Evolutionary conservation across 78 protist species (phyloP).

Genomic region (Dictyostelium purpureum): DNA sequence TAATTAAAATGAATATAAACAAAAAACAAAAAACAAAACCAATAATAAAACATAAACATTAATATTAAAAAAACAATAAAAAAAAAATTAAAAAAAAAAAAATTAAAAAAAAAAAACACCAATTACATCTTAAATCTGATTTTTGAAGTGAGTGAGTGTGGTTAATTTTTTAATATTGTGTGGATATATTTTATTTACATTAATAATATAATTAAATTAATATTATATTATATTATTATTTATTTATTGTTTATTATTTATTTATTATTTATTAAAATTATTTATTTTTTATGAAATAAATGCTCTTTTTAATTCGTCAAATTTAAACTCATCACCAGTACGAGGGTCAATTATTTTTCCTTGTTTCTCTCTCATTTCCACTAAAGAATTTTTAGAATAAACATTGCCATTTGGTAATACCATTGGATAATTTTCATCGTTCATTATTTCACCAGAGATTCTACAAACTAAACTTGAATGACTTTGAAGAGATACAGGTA

Average conservation of each 20-base stretch:
- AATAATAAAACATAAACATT: not conserved
- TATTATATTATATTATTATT: not conserved
- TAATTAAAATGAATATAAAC: not conserved
- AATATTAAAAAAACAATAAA: not conserved
- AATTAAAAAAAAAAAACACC: not conserved
- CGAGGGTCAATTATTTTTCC: conserved; percentile 53
- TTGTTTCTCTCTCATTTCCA: conserved; percentile 13
- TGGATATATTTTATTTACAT: not conserved
- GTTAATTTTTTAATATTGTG: too few relatives aligned
- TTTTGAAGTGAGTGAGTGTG: not conserved
- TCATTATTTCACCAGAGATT: conserved; percentile 85
- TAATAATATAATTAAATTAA: too few relatives aligned
- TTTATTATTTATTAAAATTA: not conserved
- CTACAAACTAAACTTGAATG: conserved; percentile 87
- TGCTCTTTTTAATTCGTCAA: conserved; percentile 38
- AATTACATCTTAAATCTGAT: not conserved
- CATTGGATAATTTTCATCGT: conserved; percentile 88
- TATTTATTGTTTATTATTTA: not conserved
- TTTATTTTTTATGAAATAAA: conserved; percentile 30
- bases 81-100: not conserved
- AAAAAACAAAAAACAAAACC: not conserved
- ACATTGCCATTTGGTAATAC: conserved; percentile 91
- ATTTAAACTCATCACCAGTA: conserved; percentile 31
- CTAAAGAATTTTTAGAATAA: conserved; percentile 65
- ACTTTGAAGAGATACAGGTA: conserved; percentile 74